These are phyloP conservation scores for Coelastrella sp. DNA, from an alignment of 139 green algal genomes.

Conservation along the genomic window DNA sequence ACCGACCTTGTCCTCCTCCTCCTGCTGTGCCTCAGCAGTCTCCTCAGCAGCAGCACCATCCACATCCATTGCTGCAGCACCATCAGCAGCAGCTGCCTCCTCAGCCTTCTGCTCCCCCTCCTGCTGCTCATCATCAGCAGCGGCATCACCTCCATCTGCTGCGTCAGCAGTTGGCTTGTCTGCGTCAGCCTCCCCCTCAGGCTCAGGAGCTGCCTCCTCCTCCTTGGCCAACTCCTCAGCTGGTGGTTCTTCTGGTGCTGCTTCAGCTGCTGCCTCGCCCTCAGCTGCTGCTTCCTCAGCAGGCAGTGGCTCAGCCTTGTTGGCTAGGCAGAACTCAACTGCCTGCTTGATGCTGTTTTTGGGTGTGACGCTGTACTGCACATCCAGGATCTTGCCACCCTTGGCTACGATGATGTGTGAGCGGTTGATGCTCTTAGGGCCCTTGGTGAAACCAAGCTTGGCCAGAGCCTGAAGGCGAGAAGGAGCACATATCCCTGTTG, in stretches of 20 bases:
- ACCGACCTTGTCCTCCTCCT: background rate
- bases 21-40: background rate
- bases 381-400: constrained; percentile 54
- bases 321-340: constrained; percentile 40
- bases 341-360: constrained; percentile 49
- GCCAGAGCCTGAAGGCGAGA: constrained; percentile 25
- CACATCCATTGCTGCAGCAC: background rate
- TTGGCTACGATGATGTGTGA: constrained; percentile 60
- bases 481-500: too few relatives aligned
- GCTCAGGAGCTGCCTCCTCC: background rate
- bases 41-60: background rate
- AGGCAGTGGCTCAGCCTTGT: constrained; percentile 19
- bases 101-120: background rate
- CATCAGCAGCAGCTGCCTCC: background rate
- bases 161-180: too few relatives aligned
- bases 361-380: constrained; percentile 36
- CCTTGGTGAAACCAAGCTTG: constrained; percentile 55
- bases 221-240: background rate
- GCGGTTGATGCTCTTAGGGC: constrained; percentile 49
- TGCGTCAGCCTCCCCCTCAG: background rate
- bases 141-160: background rate
- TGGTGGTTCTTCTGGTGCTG: background rate
- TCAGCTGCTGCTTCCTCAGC: background rate
- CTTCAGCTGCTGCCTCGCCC: constrained; percentile 30
- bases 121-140: background rate